Conservation (phyloP, 2,329 filamentous ascomycete genomes). For the Lecanoromycetidae sp. region DNA sequence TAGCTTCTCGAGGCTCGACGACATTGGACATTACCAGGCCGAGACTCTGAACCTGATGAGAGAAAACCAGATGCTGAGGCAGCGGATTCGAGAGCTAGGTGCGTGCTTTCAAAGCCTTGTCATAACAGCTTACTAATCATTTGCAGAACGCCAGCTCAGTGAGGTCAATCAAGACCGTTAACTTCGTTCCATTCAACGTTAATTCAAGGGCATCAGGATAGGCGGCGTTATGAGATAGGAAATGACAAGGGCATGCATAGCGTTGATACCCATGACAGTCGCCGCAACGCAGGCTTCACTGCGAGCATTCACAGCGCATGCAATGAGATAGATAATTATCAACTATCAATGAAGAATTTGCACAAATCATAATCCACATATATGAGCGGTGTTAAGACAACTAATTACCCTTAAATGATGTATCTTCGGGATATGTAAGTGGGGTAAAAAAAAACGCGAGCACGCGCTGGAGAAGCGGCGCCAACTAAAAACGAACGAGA, state of each 20-base stretch:
- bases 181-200: background rate
- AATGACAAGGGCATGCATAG: constrained; percentile 3
- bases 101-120: constrained; percentile 10
- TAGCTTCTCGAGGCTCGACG: constrained; percentile 33
- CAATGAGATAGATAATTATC: background rate
- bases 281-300: background rate
- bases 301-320: background rate
- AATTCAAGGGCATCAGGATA: background rate
- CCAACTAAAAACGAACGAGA: constrained; percentile 11
- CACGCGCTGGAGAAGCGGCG: constrained; percentile 7
- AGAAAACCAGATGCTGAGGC: constrained; percentile 38
- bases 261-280: constrained; percentile 2
- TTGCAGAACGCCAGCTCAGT: constrained; percentile 25
- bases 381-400: background rate
- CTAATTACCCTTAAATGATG: constrained; percentile 6
- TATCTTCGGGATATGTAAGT: constrained; percentile 6
- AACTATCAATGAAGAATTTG: background rate
- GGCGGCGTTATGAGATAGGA: background rate
- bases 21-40: constrained; percentile 36
- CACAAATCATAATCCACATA: background rate
- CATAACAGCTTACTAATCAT: background rate
- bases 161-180: constrained; percentile 22
- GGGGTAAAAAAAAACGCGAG: constrained; percentile 9
- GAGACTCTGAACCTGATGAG: constrained; percentile 35
- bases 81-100: constrained; percentile 37